These are phyloP conservation scores for Tylopilus vinaceipallidus DNA, from an alignment of 768 basidiomycete species.

Conservation along the genomic window DNA sequence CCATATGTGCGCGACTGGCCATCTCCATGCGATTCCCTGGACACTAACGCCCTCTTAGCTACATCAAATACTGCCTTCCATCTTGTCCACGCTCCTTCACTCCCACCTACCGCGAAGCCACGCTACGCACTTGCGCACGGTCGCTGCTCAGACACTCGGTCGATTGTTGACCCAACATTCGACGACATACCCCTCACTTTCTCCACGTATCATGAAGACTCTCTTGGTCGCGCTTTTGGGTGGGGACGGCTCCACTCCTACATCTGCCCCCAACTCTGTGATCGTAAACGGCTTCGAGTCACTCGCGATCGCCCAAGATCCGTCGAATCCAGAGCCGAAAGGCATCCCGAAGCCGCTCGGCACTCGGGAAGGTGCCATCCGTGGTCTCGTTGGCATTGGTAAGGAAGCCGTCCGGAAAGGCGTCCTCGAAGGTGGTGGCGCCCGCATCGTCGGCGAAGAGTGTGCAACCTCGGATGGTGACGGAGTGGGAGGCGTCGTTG, in stretches of 20 bases:
- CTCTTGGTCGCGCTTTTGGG: conserved; percentile 79
- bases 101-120: conserved; percentile 75
- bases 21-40: neutral
- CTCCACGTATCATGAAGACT: conserved; percentile 91
- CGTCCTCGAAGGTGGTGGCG: conserved; percentile 77
- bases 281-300: conserved; percentile 29
- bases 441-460: conserved; percentile 70
- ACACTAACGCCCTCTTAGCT: conserved; percentile 47
- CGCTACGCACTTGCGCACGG: conserved; percentile 71
- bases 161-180: conserved; percentile 78
- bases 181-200: conserved; percentile 85
- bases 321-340: conserved; percentile 40
- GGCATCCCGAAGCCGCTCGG: conserved; percentile 62
- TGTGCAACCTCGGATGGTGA: conserved; percentile 34
- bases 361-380: conserved; percentile 86
- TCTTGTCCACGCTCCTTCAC: conserved; percentile 89
- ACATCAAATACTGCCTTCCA: conserved; percentile 92
- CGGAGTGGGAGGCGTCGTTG: conserved; percentile 47
- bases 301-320: conserved; percentile 18
- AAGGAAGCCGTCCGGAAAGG: conserved; percentile 84
- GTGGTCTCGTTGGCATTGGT: conserved; percentile 81
- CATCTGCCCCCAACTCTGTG: conserved; percentile 10
- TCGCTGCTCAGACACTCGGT: conserved; percentile 82
- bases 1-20: conserved; percentile 76
- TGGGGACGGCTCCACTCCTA: conserved; percentile 13